phyloP scores from a whole-genome alignment of 73 alveolate species.

The Tetrahymena malaccensis region DNA sequence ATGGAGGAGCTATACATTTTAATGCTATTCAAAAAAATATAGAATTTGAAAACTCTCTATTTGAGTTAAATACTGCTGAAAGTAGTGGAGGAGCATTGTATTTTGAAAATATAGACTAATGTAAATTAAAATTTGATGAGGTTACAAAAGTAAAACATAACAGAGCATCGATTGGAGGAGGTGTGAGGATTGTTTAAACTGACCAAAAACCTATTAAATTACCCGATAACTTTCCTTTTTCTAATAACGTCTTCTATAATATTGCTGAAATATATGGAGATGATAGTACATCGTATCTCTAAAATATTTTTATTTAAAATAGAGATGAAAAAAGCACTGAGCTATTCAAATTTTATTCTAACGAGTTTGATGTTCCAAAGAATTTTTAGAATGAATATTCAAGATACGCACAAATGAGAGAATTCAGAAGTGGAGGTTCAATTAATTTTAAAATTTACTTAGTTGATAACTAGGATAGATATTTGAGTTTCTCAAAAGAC shows the following conservation, averaged over 20 bases:
- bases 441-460: no score
- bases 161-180: neutral
- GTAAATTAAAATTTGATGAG: neutral
- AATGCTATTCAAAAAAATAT: no score
- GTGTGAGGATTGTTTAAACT: neutral
- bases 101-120: neutral
- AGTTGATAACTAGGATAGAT: neutral
- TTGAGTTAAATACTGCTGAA: neutral
- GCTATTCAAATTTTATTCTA: neutral
- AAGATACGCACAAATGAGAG: neutral
- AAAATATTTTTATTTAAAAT: no score
- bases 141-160: neutral
- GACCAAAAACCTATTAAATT: neutral
- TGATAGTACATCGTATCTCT: neutral
- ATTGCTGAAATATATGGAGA: neutral
- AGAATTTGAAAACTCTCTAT: no score
- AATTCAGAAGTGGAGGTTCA: neutral
- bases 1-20: neutral
- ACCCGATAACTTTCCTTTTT: neutral
- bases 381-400: no score
- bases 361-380: neutral
- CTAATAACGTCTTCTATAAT: neutral
- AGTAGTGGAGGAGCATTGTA: neutral
- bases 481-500: neutral
- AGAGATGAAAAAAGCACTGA: no score